phyloP scores from a whole-genome alignment of 2,329 filamentous ascomycete genomes.

The Lasiodiplodia citricola region DNA sequence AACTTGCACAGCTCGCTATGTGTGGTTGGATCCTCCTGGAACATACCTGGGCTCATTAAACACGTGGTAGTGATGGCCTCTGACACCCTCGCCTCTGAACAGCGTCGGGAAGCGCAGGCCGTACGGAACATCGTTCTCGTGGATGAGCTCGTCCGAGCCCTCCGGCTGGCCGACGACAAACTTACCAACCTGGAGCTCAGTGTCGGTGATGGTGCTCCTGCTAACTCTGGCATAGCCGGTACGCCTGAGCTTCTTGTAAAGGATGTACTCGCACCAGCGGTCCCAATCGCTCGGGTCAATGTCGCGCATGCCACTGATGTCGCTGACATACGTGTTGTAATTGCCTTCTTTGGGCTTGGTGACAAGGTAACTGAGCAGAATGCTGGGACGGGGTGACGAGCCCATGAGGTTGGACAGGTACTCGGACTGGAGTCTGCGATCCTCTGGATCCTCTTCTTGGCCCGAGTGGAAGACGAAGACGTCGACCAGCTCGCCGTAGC shows the following conservation, averaged over 20 bases:
- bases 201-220: constrained; percentile 91
- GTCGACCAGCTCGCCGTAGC: constrained; percentile 87
- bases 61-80: constrained; percentile 92
- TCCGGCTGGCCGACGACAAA: constrained; percentile 80
- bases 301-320: constrained; percentile 88
- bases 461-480: constrained; percentile 99
- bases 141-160: constrained; percentile 68
- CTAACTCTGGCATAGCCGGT: constrained; percentile 90
- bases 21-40: background rate
- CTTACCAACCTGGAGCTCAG: constrained; percentile 93
- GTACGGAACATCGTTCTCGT: constrained; percentile 75
- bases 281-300: constrained; percentile 95
- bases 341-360: constrained; percentile 90
- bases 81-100: constrained; percentile 84
- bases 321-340: constrained; percentile 93
- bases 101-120: constrained; percentile 82
- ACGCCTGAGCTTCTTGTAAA: constrained; percentile 87
- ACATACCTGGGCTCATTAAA: constrained; percentile 69
- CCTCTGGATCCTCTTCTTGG: constrained; percentile 94
- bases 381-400: constrained; percentile 75
- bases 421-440: constrained; percentile 82
- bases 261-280: constrained; percentile 97
- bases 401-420: constrained; percentile 92
- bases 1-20: background rate
- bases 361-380: constrained; percentile 90